Percentiles rank a stretch among this genome's conserved stretches.
These are phyloP conservation scores for Diaporthe sp. DNA, from an alignment of 2,329 filamentous ascomycete genomes.

Conservation along the genomic window DNA sequence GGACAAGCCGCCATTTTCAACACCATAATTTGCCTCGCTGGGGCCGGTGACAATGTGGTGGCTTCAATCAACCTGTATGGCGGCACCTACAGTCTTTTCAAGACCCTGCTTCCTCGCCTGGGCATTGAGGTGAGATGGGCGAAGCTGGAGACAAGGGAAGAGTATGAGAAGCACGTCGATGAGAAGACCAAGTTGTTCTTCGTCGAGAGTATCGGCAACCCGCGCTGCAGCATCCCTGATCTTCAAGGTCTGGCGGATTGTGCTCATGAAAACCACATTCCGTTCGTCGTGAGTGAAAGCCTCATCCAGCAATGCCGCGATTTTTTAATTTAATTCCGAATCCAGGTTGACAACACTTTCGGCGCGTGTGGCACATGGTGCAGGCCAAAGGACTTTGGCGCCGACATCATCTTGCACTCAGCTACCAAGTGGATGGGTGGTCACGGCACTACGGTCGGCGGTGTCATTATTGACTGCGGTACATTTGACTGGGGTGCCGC, in stretches of 20 bases:
- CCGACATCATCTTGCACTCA: conserved; percentile 94
- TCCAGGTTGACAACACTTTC: conserved; percentile 86
- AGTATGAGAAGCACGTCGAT: conserved; percentile 86
- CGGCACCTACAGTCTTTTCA: conserved; percentile 97
- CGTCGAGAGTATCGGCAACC: conserved; percentile 93
- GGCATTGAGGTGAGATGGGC: conserved; percentile 92
- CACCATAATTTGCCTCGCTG: conserved; percentile 83
- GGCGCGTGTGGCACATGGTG: conserved; percentile 92
- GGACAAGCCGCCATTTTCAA: conserved; percentile 96
- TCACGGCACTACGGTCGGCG: conserved; percentile 91
- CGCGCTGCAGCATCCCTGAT: conserved; percentile 92
- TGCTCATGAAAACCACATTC: conserved; percentile 77
- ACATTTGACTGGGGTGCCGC: conserved; percentile 95
- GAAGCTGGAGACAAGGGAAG: conserved; percentile 81
- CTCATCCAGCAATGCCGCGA: neutral
- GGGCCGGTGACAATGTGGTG: conserved; percentile 92
- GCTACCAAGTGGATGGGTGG: conserved; percentile 98
- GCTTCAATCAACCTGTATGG: conserved; percentile 93
- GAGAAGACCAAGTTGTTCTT: conserved; percentile 94
- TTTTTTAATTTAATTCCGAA: neutral
- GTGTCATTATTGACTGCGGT: conserved; percentile 87
- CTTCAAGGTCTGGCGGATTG: conserved; percentile 87
- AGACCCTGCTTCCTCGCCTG: conserved; percentile 88
- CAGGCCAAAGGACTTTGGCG: conserved; percentile 89
- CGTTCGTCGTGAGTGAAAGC: conserved; percentile 62